Evolutionary conservation across 176 grass and related monocot genomes (phyloP), one percentile per base, ranked within the genome.

Genomic region (Poa annua): DNA sequence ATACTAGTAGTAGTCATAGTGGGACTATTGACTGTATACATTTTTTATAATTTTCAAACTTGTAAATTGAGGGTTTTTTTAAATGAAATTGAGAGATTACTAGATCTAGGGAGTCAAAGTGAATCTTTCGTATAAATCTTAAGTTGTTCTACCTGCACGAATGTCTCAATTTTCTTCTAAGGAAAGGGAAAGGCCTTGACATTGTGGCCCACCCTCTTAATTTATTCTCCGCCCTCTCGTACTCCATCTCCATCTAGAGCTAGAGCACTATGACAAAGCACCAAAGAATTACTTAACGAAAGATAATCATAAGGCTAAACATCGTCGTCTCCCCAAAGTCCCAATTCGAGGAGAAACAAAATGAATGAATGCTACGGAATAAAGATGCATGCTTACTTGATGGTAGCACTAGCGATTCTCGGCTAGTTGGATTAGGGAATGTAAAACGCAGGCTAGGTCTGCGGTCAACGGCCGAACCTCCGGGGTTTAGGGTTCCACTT

Each of bases 401-500:
- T 35, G 48, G 41, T 39, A 22, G 11, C 15, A 62, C 25, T 15
- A 19, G 21, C 34, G 68, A 75, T 29, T 75, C 62, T 75, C 62
- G 49, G 74, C 26, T 38, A 41, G 15, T 83, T 74, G 48, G 52
- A 56, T 35, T 72, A 54, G 39, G 44, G 26, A 51, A 8, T 51
- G 63, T 24, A 13, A 78, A 22, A 38, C 50, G 44, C 34, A 13
- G 65, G 65, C 47, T 73, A 83, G 80, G 80, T 52, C 21, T 66
- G 8, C 4, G 57, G 39, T 66, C 88, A 66, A 56, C 74, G 22
- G 25, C n/a, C 65, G 38, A 32, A 3, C 55, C 80, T 82, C 83
- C 88, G 78, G 83, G 78, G 69, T 82, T 89, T 86, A 75, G 48
- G 78, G 78, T n/a, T 3, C 76, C 77, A 80, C 76, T 81, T 20